Conservation (phyloP, 306 rosid species). For the Glycine soja region DNA sequence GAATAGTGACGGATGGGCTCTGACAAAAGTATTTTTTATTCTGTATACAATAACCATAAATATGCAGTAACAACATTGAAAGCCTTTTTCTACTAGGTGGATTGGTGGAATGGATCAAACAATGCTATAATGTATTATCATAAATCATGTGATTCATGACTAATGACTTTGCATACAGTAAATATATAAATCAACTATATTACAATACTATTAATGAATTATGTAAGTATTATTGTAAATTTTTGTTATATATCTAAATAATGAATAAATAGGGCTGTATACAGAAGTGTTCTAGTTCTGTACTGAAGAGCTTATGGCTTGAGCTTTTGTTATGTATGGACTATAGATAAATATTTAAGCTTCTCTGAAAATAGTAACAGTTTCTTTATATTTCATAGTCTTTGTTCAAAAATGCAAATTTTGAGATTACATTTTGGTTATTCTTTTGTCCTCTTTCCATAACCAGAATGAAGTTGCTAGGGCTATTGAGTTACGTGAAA, state of each 20-base stretch:
- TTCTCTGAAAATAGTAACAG: neutral
- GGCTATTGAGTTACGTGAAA: constrained; percentile 94
- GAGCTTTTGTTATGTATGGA: constrained; percentile 5
- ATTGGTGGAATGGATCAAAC: neutral
- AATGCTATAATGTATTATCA: neutral
- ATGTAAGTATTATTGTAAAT: neutral
- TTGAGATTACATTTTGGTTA: constrained; percentile 32
- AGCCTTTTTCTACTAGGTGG: neutral
- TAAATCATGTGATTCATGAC: neutral
- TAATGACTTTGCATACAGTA: neutral
- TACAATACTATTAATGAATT: neutral
- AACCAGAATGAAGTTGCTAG: constrained; percentile 95
- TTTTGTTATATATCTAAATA: neutral
- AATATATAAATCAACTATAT: neutral
- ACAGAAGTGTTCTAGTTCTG: constrained; percentile 39
- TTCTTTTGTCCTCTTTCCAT: constrained; percentile 43
- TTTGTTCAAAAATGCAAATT: constrained; percentile 21
- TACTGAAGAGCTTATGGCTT: constrained; percentile 35
- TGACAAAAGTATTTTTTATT: neutral
- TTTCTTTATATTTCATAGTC: constrained; percentile 41
- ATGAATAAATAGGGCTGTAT: neutral
- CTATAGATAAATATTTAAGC: neutral
- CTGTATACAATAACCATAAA: neutral
- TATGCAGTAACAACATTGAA: neutral
- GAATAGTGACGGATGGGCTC: neutral